Conservation (phyloP, 2,329 filamentous ascomycete genomes). For the Penicillium sp. region DNA sequence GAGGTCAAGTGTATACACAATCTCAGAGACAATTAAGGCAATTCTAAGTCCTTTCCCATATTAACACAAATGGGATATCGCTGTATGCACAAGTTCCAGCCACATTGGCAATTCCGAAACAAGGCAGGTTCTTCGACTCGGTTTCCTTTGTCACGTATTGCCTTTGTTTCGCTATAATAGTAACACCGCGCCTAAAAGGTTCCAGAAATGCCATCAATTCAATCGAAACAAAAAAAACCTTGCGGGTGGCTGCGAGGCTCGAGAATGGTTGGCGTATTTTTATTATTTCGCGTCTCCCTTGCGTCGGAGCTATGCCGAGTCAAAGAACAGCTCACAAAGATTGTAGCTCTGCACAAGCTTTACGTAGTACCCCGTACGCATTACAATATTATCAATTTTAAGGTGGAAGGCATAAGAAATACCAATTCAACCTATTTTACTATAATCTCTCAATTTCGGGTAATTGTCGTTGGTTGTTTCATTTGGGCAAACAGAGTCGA, state of each 20-base stretch:
- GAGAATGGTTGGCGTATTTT: conserved; percentile 15
- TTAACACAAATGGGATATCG: too few relatives aligned
- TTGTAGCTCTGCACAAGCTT: background rate
- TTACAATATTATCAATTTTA: conserved; percentile 3
- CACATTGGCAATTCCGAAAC: background rate
- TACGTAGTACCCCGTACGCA: background rate
- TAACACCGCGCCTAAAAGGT: background rate
- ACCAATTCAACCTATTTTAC: background rate
- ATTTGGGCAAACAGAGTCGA: background rate
- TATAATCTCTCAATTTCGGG: background rate
- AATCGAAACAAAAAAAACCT: conserved; percentile 11
- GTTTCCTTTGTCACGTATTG: background rate
- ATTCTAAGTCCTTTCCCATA: background rate
- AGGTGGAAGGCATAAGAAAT: background rate
- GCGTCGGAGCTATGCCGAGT: conserved; percentile 25
- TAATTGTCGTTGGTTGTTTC: background rate
- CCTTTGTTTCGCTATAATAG: background rate
- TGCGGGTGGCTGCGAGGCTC: conserved; percentile 11
- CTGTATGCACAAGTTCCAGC: background rate
- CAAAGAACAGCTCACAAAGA: conserved; percentile 12
- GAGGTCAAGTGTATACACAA: background rate
- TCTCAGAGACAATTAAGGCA: background rate
- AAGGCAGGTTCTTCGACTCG: background rate
- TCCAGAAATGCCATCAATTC: background rate
- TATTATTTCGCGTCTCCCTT: conserved; percentile 18